These are phyloP conservation scores for Chrysosporium queenslandicum DNA, from an alignment of 2,329 filamentous ascomycete species.

Conservation along the genomic window DNA sequence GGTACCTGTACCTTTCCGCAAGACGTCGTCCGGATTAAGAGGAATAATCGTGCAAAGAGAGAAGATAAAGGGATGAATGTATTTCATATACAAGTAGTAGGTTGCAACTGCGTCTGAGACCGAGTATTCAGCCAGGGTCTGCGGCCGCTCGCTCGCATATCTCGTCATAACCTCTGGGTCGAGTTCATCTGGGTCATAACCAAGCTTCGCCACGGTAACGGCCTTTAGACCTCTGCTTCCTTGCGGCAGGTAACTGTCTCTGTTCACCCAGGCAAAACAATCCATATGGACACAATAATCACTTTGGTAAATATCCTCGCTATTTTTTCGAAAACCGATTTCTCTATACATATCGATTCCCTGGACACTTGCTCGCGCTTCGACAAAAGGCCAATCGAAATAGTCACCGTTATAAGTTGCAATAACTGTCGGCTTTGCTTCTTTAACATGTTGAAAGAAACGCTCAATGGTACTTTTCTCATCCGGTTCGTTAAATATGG, in stretches of 20 bases:
- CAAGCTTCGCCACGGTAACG: constrained; percentile 93
- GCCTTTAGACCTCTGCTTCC: constrained; percentile 95
- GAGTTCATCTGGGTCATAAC: constrained; percentile 95
- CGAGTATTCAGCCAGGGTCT: constrained; percentile 93
- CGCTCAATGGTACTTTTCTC: constrained; percentile 80
- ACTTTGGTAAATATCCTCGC: constrained; percentile 91
- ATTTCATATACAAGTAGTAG: constrained; percentile 99
- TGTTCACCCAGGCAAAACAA: constrained; percentile 97
- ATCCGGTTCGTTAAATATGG: constrained; percentile 96
- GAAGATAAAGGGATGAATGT: constrained; percentile 99
- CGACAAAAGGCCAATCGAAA: constrained; percentile 99
- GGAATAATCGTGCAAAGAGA: constrained; percentile 95
- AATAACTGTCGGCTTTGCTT: constrained; percentile 88
- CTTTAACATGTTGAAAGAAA: constrained; percentile 93
- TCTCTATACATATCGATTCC: constrained; percentile 99
- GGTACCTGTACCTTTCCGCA: constrained; percentile 93
- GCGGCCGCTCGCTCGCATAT: constrained; percentile 73
- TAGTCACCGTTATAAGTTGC: constrained; percentile 99
- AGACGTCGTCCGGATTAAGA: constrained; percentile 78
- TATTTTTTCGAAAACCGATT: constrained; percentile 92
- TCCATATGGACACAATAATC: constrained; percentile 98
- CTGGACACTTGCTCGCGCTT: constrained; percentile 81
- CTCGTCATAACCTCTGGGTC: constrained; percentile 97
- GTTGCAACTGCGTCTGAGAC: constrained; percentile 98
- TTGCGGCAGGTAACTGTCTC: constrained; percentile 94